These are phyloP conservation scores for Yamadazyma mexicana DNA, from an alignment of 1,139 yeast species.

Conservation along the genomic window DNA sequence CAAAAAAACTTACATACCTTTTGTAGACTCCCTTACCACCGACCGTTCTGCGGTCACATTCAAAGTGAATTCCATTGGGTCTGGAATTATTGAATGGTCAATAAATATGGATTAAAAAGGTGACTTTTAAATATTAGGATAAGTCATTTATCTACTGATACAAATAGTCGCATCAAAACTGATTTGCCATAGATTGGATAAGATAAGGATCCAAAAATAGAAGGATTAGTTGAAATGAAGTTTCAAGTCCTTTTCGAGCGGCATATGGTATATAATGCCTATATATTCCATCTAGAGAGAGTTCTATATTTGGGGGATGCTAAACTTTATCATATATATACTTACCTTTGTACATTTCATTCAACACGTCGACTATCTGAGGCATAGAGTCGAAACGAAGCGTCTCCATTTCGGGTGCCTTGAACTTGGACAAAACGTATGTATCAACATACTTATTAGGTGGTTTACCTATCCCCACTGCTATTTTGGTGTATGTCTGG, in stretches of 20 bases:
- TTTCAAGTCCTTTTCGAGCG: too few species aligned
- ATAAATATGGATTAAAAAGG: neutral
- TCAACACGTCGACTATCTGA: conserved; percentile 33
- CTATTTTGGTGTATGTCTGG: conserved; percentile 52
- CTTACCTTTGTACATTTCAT: conserved; percentile 32
- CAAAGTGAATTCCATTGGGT: conserved; percentile 39
- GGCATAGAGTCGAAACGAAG: conserved; percentile 40
- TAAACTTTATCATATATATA: conserved; percentile 1
- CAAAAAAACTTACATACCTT: conserved; percentile 32
- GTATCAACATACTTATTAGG: conserved; percentile 49
- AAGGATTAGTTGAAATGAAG: too few species aligned
- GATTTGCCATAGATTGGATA: neutral
- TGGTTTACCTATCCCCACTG: conserved; percentile 77
- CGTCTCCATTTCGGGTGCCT: conserved; percentile 31
- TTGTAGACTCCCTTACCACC: conserved; percentile 44
- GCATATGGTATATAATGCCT: too few species aligned
- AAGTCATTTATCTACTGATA: too few species aligned
- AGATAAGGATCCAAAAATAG: neutral
- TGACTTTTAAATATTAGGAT: neutral
- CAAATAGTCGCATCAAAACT: neutral
- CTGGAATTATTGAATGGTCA: too few species aligned
- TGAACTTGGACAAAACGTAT: conserved; percentile 59
- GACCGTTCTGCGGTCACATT: conserved; percentile 42
- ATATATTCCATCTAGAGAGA: too few species aligned
- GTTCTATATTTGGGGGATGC: too few species aligned